These are phyloP conservation scores for Eucalyptus urophylla DNA, from an alignment of 345 rosid genomes.

Conservation along the genomic window DNA sequence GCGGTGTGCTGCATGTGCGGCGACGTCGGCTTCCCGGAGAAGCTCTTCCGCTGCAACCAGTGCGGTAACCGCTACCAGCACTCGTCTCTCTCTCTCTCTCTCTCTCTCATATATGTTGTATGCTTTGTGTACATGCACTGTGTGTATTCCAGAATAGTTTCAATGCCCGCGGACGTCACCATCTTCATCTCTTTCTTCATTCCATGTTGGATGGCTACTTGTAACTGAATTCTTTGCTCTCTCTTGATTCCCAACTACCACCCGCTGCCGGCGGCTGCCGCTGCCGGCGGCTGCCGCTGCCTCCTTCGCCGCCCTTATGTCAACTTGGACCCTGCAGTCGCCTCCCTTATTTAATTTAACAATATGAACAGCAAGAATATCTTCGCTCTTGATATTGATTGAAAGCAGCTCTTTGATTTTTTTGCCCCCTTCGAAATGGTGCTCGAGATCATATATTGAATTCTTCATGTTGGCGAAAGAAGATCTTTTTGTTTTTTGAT, in stretches of 20 bases:
- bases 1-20: slow-evolving; percentile 97
- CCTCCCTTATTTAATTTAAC: background rate
- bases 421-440: background rate
- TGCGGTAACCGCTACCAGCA: slow-evolving; percentile 86
- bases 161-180: background rate
- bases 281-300: background rate
- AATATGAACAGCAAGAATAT: background rate
- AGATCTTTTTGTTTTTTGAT: background rate
- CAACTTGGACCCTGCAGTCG: background rate
- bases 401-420: background rate
- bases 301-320: background rate
- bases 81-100: slow-evolving; percentile 25
- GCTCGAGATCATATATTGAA: background rate
- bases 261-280: background rate
- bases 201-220: slow-evolving; percentile 3
- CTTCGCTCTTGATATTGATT: background rate
- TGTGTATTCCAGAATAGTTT: background rate
- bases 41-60: slow-evolving; percentile 86
- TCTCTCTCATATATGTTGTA: background rate
- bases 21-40: slow-evolving; percentile 93
- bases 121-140: background rate
- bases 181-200: background rate
- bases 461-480: background rate
- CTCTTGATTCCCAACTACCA: background rate
- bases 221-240: slow-evolving; percentile 3